Conservation (phyloP, 164 flowering plant species). For the Buxus sempervirens region DNA sequence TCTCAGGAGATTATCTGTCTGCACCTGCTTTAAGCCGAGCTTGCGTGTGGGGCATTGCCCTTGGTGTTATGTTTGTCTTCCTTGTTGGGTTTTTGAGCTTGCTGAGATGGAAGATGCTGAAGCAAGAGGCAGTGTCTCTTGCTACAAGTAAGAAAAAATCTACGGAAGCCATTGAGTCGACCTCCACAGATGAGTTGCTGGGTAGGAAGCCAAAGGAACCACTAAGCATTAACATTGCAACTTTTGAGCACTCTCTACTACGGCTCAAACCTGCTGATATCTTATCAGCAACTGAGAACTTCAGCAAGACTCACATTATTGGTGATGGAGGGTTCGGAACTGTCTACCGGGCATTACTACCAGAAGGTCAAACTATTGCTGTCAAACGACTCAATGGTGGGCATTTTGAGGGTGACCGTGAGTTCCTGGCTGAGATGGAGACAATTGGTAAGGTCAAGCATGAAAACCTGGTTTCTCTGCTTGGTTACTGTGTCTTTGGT, state of each 20-base stretch:
- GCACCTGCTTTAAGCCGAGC: constrained; percentile 23
- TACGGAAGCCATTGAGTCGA: constrained; percentile 23
- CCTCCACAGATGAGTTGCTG: constrained; percentile 35
- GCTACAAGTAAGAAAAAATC: constrained; percentile 24
- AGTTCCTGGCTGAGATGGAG: constrained; percentile 66
- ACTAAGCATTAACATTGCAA: constrained; percentile 59
- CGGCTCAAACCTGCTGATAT: constrained; percentile 47
- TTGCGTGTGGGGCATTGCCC: constrained; percentile 31
- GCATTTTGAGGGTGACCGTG: constrained; percentile 46
- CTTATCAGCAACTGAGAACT: constrained; percentile 56
- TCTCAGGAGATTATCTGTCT: constrained; percentile 8
- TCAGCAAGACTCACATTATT: constrained; percentile 53
- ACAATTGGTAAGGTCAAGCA: constrained; percentile 72
- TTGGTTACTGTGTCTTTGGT: constrained; percentile 53
- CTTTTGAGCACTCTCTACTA: constrained; percentile 48
- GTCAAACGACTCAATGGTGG: constrained; percentile 58
- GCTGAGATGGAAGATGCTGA: constrained; percentile 25
- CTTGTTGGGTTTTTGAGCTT: constrained; percentile 28
- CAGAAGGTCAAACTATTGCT: constrained; percentile 44
- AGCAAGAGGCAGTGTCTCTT: constrained; percentile 20
- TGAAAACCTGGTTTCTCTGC: constrained; percentile 48
- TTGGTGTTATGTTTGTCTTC: constrained; percentile 26
- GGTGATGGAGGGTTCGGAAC: constrained; percentile 73
- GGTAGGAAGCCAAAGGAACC: constrained; percentile 49
- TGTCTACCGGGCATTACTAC: constrained; percentile 52